Percentiles rank a stretch among this genome's conserved stretches.
Evolutionary conservation across 2,329 filamentous ascomycete species (phyloP).

Genomic region (Diaporthe vexans): DNA sequence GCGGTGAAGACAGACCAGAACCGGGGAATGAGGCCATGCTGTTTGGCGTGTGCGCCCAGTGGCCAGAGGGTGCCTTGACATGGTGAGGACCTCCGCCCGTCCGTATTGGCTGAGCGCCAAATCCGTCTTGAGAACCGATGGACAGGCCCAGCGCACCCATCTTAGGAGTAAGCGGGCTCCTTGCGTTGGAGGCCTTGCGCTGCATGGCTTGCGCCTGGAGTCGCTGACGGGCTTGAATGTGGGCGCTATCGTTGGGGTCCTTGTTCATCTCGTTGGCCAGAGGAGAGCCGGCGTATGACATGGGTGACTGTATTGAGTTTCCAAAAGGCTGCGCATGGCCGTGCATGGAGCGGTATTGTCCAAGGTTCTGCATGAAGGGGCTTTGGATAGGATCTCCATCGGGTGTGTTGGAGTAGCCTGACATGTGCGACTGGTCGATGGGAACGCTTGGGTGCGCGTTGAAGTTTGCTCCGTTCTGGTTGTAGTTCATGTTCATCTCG

Average conservation of each 20-base stretch:
- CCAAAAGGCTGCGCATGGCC: conserved; percentile 68
- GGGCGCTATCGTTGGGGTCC: conserved; percentile 66
- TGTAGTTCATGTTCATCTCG: conserved; percentile 69
- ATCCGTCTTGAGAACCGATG: conserved; percentile 77
- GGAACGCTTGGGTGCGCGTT: conserved; percentile 70
- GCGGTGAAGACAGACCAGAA: conserved; percentile 89
- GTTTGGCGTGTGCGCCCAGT: conserved; percentile 90
- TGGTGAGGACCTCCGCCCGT: conserved; percentile 72
- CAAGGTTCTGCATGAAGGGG: conserved; percentile 84
- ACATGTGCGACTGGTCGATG: conserved; percentile 78
- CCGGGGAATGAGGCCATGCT: conserved; percentile 89
- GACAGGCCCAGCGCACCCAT: conserved; percentile 82
- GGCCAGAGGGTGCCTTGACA: conserved; percentile 87
- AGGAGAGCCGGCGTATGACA: conserved; percentile 66
- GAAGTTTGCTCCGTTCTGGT: conserved; percentile 63
- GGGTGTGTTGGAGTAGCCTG: conserved; percentile 90
- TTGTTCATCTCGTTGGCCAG: conserved; percentile 63
- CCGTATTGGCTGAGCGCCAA: conserved; percentile 83
- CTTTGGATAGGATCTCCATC: conserved; percentile 94
- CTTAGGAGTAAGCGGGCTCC: conserved; percentile 89
- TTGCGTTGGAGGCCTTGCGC: conserved; percentile 79
- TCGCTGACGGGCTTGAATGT: conserved; percentile 70
- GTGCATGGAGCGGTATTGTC: conserved; percentile 80
- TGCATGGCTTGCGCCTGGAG: conserved; percentile 73
- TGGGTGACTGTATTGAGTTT: conserved; percentile 66